Evolutionary conservation across 495 filamentous ascomycete genomes (phyloP).

Genomic region (Neurospora sp.): DNA sequence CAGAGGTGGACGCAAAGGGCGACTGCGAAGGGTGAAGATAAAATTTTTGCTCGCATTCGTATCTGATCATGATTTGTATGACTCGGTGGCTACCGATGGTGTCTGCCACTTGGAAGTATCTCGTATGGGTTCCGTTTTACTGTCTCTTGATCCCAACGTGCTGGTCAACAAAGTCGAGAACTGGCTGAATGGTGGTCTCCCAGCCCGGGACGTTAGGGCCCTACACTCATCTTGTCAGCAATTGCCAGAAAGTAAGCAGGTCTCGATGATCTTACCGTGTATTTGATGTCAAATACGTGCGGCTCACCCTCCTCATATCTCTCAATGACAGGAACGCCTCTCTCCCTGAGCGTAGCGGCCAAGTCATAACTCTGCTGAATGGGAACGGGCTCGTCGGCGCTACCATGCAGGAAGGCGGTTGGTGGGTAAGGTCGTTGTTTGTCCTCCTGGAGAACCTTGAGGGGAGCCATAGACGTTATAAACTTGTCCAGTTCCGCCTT

Average conservation of each 20-base stretch:
- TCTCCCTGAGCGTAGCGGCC: conserved; percentile 8
- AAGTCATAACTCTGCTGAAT: conserved; percentile 14
- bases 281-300: conserved; percentile 20
- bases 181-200: conserved; percentile 15
- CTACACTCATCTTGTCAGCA: background rate
- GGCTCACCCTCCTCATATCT: conserved; percentile 13
- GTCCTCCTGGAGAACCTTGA: conserved; percentile 6
- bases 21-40: background rate
- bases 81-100: background rate
- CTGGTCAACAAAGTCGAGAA: conserved; percentile 15
- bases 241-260: background rate
- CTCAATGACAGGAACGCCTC: conserved; percentile 14
- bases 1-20: background rate
- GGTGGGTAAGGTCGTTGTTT: conserved; percentile 13
- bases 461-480: conserved; percentile 9
- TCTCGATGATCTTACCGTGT: conserved; percentile 7
- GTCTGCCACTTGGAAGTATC: background rate
- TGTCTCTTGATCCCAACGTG: conserved; percentile 2
- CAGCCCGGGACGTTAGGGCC: conserved; percentile 10
- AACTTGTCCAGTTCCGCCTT: conserved; percentile 10
- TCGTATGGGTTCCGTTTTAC: background rate
- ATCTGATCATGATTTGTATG: background rate
- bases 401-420: conserved; percentile 20
- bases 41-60: background rate
- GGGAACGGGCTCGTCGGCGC: conserved; percentile 11